Base-by-base conservation (phyloP, 2,329 filamentous ascomycete species). In the Aspergillus fumigatiaffinis region DNA sequence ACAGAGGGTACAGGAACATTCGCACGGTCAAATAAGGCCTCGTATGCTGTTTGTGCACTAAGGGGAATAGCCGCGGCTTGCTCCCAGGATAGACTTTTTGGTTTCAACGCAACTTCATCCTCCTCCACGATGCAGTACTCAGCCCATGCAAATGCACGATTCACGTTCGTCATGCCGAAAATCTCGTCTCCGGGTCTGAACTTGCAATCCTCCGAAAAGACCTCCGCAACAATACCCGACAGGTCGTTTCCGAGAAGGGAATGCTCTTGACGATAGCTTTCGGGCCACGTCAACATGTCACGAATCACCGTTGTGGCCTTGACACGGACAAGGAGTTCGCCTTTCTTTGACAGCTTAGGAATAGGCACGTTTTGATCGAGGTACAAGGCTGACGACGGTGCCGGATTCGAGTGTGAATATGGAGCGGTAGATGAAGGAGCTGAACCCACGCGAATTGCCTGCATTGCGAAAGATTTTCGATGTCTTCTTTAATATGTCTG, bases 1-100 rank as follows among this genome's bases (percentile, higher is more conserved):
- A 28, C 12, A 0, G 17, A 26, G 1, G 53, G 61, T 4, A 53
- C 10, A 4, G 44, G 9, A 2, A 61, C 8, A 2, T 63, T 59
- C 2, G 60, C 67, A 52, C 69, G 63, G 1, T 65, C 66, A 50
- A 71, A 68, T n/a, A 72, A 54, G n/a, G 69, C 68, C 60, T 73
- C 63, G 23, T 63, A 71, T 6, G 70, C 70, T 26, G 71, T 73
- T 58, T 64, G 60, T 25, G 62, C 69, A 46, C 67, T 69, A 3
- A 73, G 53, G 10, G 69, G 70, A 44, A 71, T 47, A 2, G 64
- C 62, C 6, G 69, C 70, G 0, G 67, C 66, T 42, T 64, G 56
- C 21, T 55, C 67, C 55, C 61, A 70, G 2, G 41, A 41, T 14
- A 71, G 44, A 1, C 9, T 17, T 5, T 21, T 9, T 1, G 71